A percentile compares a stretch with the other conserved stretches of the same genome.
Evolutionary conservation across 192 early-diverging fungal species (phyloP).

Genomic region (Radiomyces spectabilis): DNA sequence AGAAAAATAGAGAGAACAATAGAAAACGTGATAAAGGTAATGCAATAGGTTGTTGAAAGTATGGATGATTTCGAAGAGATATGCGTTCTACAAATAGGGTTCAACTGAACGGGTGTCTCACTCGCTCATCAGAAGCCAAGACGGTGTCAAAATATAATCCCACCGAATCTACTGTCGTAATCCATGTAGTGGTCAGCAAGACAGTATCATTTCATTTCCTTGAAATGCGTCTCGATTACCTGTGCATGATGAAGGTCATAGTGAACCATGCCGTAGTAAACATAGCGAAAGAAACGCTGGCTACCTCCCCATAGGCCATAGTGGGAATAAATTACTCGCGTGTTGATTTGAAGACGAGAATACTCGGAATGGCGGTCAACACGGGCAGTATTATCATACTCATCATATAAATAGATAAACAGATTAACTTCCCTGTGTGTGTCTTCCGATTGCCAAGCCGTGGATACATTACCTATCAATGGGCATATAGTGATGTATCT

Average conservation of each 20-base stretch:
- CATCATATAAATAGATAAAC: slow-evolving; percentile 39
- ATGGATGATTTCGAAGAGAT: too few species aligned
- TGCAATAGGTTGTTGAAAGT: too few species aligned
- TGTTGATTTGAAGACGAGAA: slow-evolving; percentile 46
- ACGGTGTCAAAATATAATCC: slow-evolving; percentile 80
- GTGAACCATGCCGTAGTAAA: slow-evolving; percentile 87
- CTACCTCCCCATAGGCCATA: slow-evolving; percentile 58
- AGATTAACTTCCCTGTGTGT: too few species aligned
- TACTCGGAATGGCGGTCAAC: slow-evolving; percentile 56
- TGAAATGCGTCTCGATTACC: slow-evolving; percentile 60
- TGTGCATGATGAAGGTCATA: slow-evolving; percentile 93
- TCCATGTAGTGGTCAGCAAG: slow-evolving; percentile 93
- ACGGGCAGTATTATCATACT: slow-evolving; percentile 95
- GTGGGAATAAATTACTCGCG: slow-evolving; percentile 46
- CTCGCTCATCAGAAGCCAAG: too few species aligned
- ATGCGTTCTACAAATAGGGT: too few species aligned
- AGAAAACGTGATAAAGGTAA: too few species aligned
- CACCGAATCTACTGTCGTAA: slow-evolving; percentile 83
- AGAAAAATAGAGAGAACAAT: too few species aligned
- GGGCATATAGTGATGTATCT: slow-evolving; percentile 93
- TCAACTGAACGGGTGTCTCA: too few species aligned
- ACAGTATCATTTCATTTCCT: slow-evolving; percentile 88
- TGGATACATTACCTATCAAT: slow-evolving; percentile 74
- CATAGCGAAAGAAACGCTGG: slow-evolving; percentile 72
- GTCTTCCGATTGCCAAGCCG: background rate